Evolutionary conservation across 176 grass and related monocot genomes (phyloP), one percentile per base, ranked within the genome.

Genomic region (Olyra latifolia): DNA sequence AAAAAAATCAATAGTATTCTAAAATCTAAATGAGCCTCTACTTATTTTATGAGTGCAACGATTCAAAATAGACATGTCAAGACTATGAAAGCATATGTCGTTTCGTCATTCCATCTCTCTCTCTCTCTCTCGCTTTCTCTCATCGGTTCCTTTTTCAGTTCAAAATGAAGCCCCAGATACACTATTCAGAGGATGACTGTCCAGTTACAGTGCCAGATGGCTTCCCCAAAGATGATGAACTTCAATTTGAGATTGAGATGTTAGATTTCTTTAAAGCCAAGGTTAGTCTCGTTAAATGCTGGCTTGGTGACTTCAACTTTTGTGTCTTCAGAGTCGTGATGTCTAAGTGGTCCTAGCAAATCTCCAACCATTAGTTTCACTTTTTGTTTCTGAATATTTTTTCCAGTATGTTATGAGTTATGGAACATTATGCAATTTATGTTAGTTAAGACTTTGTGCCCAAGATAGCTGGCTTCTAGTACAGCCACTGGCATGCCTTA

Each of bases 191-290:
- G 87, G 90, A 89, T 4, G 90, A 95, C 79, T 98, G 92, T 82
- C 95, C 95, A 75, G 88, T 95, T 81, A 76, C 88, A 84, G 83
- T 88, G 80, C 92, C 90, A 85, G 88, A 93, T 65, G 75, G 74
- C 52, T 93, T 93, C 69, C 95, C 92, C 10, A 95, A 95, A 81
- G 92, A 87, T 86, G 90, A 89, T 54, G 90, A 95, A 77, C 92
- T 98, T 91, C 92, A 95, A 38, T 98, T 98, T 88, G 96, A 98
- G 80, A 91, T 95, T 81, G 90, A 95, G 58, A 91, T 98, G 90
- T 32, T 98, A 49, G 90, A 95, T 77, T 98, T 98, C 75, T 94
- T 87, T 81, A 95, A 95, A 93, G 88, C 88, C 70, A 98, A 95
- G 90, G 92, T 95, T 82, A 80, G 64, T 79, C 22, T 85, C 12